Evolutionary conservation across 2,329 filamentous ascomycete genomes (phyloP), one percentile per base, ranked within the genome.

Genomic region (Colletotrichum incanum): DNA sequence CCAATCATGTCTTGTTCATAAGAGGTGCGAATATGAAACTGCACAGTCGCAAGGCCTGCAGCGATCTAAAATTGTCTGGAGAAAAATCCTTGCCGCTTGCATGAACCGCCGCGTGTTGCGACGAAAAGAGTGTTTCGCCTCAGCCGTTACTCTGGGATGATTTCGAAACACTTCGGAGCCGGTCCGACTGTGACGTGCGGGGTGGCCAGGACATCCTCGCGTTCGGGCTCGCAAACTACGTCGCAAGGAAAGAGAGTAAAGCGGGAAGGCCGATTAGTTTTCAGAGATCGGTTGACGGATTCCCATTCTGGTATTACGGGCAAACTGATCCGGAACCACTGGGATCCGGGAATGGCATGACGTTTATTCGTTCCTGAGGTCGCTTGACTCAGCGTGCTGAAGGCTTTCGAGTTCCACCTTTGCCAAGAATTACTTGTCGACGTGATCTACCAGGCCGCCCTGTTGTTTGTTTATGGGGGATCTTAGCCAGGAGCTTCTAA

Each of bases 81-180:
- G 18, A n/a, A 18, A 8, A 45, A 37, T 28, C 1, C 55, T 31
- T n/a, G 11, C 60, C 37, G 11, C 37, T 52, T 58, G 65, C 65
- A 63, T 58, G 50, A 63, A 63, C 69, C 50, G 45, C 28, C 26
- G 59, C 34, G 23, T 43, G 58, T 68, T 68, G 65, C 50, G 69
- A 64, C 65, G 69, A 68, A 62, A 62, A 68, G 47, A 12, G 58
- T 45, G 65, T 72, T 72, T 72, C 65, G 65, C 58, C 50, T 64
- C 39, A 47, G 62, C 43, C 31, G 12, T n/a, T n/a, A 2, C 1
- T 8, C 59, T 68, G 50, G 50, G 65, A 64, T 43, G 58, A 43
- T 54, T 26, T 66, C 62, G 37, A 66, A 55, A 58, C 55, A 45
- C 20, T 28, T 61, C 55, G 45, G 37, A 60, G 39, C 45, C 55